Evolutionary conservation across 345 rosid genomes (phyloP), one percentile per base, ranked within the genome.

Genomic region (Eutrema japonicum): DNA sequence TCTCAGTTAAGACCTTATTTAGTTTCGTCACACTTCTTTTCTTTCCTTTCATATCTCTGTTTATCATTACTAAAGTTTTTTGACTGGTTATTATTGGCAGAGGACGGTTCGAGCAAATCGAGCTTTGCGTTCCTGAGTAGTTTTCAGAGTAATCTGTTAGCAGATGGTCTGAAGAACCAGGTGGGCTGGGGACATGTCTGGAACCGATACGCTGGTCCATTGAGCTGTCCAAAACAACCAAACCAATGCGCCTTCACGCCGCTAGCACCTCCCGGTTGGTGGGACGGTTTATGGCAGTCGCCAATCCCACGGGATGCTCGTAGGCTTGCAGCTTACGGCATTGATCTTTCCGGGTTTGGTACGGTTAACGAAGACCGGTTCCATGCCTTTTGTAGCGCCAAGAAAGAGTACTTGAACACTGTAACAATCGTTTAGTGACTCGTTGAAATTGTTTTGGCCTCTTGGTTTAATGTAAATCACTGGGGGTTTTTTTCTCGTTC

Each of bases 251-350:
- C 98, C 29, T 75, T 74, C 79, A 86, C 99, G 5, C 98, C 98
- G 0, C 90, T 95, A 33, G 88, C 91, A 62, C 96, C 98, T 64
- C 99, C 96, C 0, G 98, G 94, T 62, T 92, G 99, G 99, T 92
- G 96, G 98, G 99, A 92, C 38, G 89, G 94, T 49, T 78, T 88
- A 32, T 95, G 98, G 99, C 98, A 90, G 75, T 95, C 98, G 0
- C 99, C 98, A 0, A 85, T 88, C 46, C 81, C 85, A 2, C 87
- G 94, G 5, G 96, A 95, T 64, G 66, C 87, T 64, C 88, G 82
- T 4, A 80, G 84, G 78, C 71, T 95, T 73, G 87, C 83, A 29
- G 76, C 82, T 47, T 92, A 79, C 3, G 98, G 99, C 7, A n/a
- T 95, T 74, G 77, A 81, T 72, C 86, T 95, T 14, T 88, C 98